Base-by-base conservation (phyloP, 2,329 filamentous ascomycete genomes). In the Alternaria sp. region DNA sequence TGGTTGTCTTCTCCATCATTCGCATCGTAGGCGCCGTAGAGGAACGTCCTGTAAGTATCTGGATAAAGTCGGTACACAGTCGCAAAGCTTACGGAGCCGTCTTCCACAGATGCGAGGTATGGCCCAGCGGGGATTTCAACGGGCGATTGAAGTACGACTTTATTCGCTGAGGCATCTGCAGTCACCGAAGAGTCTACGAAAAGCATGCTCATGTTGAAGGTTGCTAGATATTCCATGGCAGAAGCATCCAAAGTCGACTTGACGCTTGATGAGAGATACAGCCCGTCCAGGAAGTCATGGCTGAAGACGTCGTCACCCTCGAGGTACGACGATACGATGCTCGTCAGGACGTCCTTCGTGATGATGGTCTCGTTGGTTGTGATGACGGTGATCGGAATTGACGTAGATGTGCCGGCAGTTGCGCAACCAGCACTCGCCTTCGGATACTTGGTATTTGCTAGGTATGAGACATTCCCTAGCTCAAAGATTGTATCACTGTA, bases 221-320 rank as follows among this genome's bases (percentile, higher is more conserved):
- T 61, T 0, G 43, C 26, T 5, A 73, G 57, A 18, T 67, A 71
- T 12, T 69, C 57, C 16, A 61, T 24, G 22, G 69, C 71, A 7
- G 70, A 67, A 8, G 57, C 53, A 42, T 75, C 70, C 6, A 69
- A 59, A 7, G 58, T 61, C 7, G 72, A 52, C 18, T 63, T 61
- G 7, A 65, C 65, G 7, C 67, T 63, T 2, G 74, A 75, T 6
- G 69, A 70, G 22, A 69, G 62, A 47, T 75, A 78, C 11, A 80
- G 18, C 11, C 73, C 71, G 32, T 74, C 70, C 6, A 80, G 63
- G 49, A 80, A 80, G 49, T 78, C 75, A 38, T 71, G 43, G 7
- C 64, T 74, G 32, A 76, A 80, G 28, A 80, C 77, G 65, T 81
- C 78, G 54, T 80, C 79, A 18, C 61, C 66, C 4, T 64, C 66